Evolutionary conservation across 164 flowering plant genomes (phyloP), one percentile per base, ranked within the genome.

Genomic region (Umbilicus rupestris): DNA sequence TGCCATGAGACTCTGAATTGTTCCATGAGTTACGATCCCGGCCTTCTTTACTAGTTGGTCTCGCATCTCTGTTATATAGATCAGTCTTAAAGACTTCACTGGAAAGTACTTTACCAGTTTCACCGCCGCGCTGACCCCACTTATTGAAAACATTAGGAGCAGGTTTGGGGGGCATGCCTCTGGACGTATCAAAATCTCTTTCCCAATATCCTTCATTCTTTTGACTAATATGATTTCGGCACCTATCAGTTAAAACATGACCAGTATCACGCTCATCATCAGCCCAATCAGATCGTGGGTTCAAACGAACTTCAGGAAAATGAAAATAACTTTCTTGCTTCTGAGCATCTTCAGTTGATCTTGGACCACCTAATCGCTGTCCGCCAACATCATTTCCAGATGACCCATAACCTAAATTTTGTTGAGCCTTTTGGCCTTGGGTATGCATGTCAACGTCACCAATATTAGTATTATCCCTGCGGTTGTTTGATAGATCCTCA

Each of bases 181-280:
- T 79, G 3, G 91, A 88, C 73, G 80, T 64, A 69, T 88, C 96
- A 81, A 83, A 88, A 42, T 86, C 98, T 65, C 81, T 77, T 30
- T 87, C 85, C 85, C 87, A 80, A 63, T 74, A 68, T 37, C 78
- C 72, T 64, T 85, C 91, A 68, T 50, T 72, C 70, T 82, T 86
- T 2, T 75, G 64, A 73, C 49, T 72, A 20, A 87, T 87, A 74
- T 69, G 74, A 70, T 83, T 87, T 71, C 86, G 82, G 35, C 77
- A 77, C 71, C 83, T 71, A 57, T 81, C 88, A 6, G 73, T 62
- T 39, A 85, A 39, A 52, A 81, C 79, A 74, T 76, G 79, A 71
- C 97, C 76, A 1, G 96, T 89, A 68, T 94, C 98, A 62, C 98
- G 89, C 69, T 94, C 98, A 77, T 94, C 98, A 75, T 94, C 98